Percentiles rank a stretch among this genome's conserved stretches.
Evolutionary conservation across 352 stramenopile species (phyloP).

Genomic region (Blastocystis sp.): DNA sequence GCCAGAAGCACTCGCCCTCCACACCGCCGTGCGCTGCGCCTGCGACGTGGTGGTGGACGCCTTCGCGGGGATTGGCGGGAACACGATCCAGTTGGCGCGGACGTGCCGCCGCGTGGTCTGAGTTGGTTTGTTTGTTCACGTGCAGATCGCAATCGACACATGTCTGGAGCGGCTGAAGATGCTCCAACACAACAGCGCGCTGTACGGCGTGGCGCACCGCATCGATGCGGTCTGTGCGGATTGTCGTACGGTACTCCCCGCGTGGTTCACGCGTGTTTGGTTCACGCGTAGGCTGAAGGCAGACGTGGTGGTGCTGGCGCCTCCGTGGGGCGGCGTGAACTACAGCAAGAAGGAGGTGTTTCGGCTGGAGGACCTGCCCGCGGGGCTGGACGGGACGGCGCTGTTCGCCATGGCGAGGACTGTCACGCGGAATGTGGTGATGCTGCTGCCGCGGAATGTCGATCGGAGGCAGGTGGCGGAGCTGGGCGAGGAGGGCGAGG

Average conservation of each 20-base stretch:
- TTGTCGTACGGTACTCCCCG: slow-evolving; percentile 70
- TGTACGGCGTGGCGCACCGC: slow-evolving; percentile 43
- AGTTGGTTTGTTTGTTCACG: slow-evolving; percentile 24
- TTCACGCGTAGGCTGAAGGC: slow-evolving; percentile 75
- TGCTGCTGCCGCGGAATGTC: slow-evolving; percentile 80
- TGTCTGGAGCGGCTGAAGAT: slow-evolving; percentile 4
- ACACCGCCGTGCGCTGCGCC: slow-evolving; percentile 80
- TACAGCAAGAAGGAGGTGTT: slow-evolving; percentile 71
- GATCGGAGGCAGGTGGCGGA: slow-evolving; percentile 74
- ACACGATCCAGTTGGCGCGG: slow-evolving; percentile 85
- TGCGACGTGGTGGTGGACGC: slow-evolving; percentile 82
- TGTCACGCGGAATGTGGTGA: slow-evolving; percentile 79
- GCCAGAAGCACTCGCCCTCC: slow-evolving; percentile 81
- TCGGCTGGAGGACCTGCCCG: slow-evolving; percentile 70
- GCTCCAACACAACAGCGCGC: slow-evolving; percentile 17
- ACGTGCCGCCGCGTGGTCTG: slow-evolving; percentile 79
- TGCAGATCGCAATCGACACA: slow-evolving; percentile 47
- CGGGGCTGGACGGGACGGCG: slow-evolving; percentile 74
- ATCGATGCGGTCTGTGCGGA: slow-evolving; percentile 56
- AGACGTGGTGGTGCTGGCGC: slow-evolving; percentile 85
- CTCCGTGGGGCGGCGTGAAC: slow-evolving; percentile 79
- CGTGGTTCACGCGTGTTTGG: slow-evolving; percentile 75
- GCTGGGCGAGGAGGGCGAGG: slow-evolving; percentile 73
- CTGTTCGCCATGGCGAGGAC: slow-evolving; percentile 76
- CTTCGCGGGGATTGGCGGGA: slow-evolving; percentile 86